Base-by-base conservation (phyloP, 495 filamentous ascomycete genomes). In the Lineolata rhizophorae region DNA sequence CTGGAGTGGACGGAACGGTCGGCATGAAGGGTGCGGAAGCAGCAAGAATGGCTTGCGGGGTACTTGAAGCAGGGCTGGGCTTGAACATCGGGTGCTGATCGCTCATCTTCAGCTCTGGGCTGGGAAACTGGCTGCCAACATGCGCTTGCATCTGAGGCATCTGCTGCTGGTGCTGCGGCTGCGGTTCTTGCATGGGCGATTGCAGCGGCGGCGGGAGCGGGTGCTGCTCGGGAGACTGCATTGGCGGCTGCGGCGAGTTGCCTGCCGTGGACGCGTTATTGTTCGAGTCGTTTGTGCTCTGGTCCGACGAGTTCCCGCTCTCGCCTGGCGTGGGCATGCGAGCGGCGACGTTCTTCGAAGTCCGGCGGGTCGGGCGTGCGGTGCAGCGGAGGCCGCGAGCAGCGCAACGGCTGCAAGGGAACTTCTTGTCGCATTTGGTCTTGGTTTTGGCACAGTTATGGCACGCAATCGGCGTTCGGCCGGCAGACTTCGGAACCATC, bases 351-450 rank as follows among this genome's bases (percentile, higher is more conserved):
- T 30, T 53, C 44, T 70, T 70, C 12, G 64, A 58, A 1, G 62
- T 56, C 29, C 66, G 54, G 5, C 68, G 56, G 3, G 67, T 67
- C 34, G 58, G 67, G 10, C 68, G 51, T 14, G 64, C 46, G 24
- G 55, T 56, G 40, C 68, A 75, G n/a, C 50, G 35, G 9, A 72
- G 53, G 41, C 64, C 64, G 43, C 71, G 62, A 17, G 61, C 59
- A 1, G 57, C 45, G 42, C 68, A 72, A 35, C 68, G 53, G 26
- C 57, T 56, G 44, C 67, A 72, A 6, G 70, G 69, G 8, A 68
- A 58, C 46, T 57, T 57, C 48, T 74, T 74, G 42, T 76, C 71
- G 42, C 71, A 76, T n/a, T 62, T 66, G 3, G 68, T 71, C 50
- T 57, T 57, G 0, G 52, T 55, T 36, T 55, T 55, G 2, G 53